Conservation (phyloP, 2,329 filamentous ascomycete species). For the Endoconidiophora laricicola region DNA sequence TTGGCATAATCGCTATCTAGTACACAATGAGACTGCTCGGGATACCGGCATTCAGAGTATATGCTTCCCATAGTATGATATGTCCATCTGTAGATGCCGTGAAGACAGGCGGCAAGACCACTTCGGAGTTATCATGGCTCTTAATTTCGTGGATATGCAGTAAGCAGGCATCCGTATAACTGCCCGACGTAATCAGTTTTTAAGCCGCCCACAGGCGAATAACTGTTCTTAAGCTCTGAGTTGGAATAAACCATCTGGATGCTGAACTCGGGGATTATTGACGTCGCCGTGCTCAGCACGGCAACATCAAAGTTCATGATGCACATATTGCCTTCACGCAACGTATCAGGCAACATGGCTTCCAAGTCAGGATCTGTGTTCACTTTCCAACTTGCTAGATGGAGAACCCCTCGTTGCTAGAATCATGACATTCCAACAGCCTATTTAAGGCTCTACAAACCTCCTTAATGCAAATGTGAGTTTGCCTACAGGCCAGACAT, state of each 20-base stretch:
- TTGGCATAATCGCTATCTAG: constrained; percentile 20
- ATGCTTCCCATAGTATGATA: constrained; percentile 40
- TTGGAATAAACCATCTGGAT: constrained; percentile 70
- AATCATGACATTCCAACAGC: constrained; percentile 54
- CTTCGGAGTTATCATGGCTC: constrained; percentile 11
- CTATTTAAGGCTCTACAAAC: constrained; percentile 46
- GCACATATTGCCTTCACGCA: constrained; percentile 47
- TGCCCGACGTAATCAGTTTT: constrained; percentile 32
- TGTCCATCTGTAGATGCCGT: constrained; percentile 73
- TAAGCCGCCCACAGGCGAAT: constrained; percentile 27
- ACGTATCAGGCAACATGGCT: constrained; percentile 35
- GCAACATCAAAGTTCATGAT: constrained; percentile 62
- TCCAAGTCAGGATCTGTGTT: constrained; percentile 33
- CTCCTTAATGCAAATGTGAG: no score
- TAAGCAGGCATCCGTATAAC: constrained; percentile 58
- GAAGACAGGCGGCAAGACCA: constrained; percentile 25
- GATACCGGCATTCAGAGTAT: background rate
- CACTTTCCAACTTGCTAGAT: constrained; percentile 54
- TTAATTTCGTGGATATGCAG: constrained; percentile 42
- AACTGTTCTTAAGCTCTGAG: constrained; percentile 51
- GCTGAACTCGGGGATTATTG: constrained; percentile 25
- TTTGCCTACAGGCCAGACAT: constrained; percentile 57
- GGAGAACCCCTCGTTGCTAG: constrained; percentile 75
- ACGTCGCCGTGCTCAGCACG: constrained; percentile 15
- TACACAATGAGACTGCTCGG: constrained; percentile 14